Percentiles rank a stretch among this genome's conserved stretches.
Conservation (phyloP, 2,329 filamentous ascomycete species). For the Trichoderma atroviride region DNA sequence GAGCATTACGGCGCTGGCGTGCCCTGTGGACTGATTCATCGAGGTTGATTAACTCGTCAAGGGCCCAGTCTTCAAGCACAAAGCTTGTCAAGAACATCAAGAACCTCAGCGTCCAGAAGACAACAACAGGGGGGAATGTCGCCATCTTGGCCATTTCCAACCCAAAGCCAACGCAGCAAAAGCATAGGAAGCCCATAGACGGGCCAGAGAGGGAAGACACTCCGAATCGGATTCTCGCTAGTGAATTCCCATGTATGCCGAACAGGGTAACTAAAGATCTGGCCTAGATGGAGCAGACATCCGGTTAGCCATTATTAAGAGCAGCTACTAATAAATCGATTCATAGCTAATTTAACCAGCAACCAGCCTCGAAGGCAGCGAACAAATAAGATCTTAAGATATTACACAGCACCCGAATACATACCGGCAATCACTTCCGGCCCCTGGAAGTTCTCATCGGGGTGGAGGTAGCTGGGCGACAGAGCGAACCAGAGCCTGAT, state of each 20-base stretch:
- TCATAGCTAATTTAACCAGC: not conserved
- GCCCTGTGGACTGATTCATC: conserved; percentile 60
- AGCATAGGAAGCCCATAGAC: conserved; percentile 94
- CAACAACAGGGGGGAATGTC: conserved; percentile 80
- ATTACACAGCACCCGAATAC: conserved; percentile 37
- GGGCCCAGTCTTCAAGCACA: conserved; percentile 95
- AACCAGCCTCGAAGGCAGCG: not conserved
- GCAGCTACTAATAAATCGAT: not conserved
- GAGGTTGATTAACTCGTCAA: conserved; percentile 77
- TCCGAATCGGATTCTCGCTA: conserved; percentile 82
- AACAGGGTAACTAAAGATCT: conserved; percentile 90
- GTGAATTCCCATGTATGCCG: conserved; percentile 97
- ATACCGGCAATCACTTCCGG: conserved; percentile 95
- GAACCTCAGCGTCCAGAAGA: conserved; percentile 86
- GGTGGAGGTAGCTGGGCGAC: conserved; percentile 94
- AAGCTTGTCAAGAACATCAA: conserved; percentile 96
- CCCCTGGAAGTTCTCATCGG: conserved; percentile 98
- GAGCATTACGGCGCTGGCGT: conserved; percentile 70
- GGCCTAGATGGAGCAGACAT: conserved; percentile 57
- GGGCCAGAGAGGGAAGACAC: conserved; percentile 94
- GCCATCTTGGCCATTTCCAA: conserved; percentile 75
- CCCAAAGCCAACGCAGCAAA: conserved; percentile 88
- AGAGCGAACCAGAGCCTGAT: conserved; percentile 93
- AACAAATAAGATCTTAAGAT: not conserved
- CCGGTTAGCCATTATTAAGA: conserved; percentile 12